Evolutionary conservation across 2,329 filamentous ascomycete genomes (phyloP).

Genomic region (Monascus ruber): DNA sequence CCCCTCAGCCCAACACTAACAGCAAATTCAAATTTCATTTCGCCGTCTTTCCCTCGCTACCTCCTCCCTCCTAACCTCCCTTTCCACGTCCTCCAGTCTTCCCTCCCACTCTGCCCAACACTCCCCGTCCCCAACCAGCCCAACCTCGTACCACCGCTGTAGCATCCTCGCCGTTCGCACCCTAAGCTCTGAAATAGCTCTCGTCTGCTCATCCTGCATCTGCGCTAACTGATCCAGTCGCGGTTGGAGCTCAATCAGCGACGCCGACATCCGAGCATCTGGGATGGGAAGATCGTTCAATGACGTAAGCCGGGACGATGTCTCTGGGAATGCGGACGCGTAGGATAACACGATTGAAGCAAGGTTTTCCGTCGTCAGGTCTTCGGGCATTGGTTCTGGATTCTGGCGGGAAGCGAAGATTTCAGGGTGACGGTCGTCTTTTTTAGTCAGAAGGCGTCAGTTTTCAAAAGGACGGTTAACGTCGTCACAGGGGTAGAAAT

Average conservation of each 20-base stretch:
- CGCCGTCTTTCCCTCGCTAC: conserved; percentile 43
- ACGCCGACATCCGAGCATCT: conserved; percentile 28
- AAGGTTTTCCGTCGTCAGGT: conserved; percentile 25
- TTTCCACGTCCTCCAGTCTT: conserved; percentile 54
- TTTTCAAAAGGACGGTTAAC: no score
- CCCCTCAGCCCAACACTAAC: no score
- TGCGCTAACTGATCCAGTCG: conserved; percentile 25
- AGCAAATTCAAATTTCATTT: conserved; percentile 18
- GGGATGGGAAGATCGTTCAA: conserved; percentile 38
- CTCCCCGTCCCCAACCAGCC: conserved; percentile 56
- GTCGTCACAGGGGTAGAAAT: no score
- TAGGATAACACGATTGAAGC: conserved; percentile 34
- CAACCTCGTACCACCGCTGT: conserved; percentile 62
- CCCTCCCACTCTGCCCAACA: conserved; percentile 62
- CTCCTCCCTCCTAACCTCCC: conserved; percentile 53
- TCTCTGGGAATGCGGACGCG: conserved; percentile 36
- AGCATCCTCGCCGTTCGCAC: conserved; percentile 39
- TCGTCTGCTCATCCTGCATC: conserved; percentile 28
- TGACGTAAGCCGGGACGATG: conserved; percentile 37
- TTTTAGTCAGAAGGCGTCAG: neutral
- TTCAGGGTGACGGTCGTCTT: conserved; percentile 18
- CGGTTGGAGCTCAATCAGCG: conserved; percentile 33
- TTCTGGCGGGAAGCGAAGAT: conserved; percentile 17
- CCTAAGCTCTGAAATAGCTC: conserved; percentile 30
- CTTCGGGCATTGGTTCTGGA: conserved; percentile 22